Evolutionary conservation across 2,329 filamentous ascomycete species (phyloP), one percentile per base, ranked within the genome.

Genomic region (Metarhizium anisopliae): DNA sequence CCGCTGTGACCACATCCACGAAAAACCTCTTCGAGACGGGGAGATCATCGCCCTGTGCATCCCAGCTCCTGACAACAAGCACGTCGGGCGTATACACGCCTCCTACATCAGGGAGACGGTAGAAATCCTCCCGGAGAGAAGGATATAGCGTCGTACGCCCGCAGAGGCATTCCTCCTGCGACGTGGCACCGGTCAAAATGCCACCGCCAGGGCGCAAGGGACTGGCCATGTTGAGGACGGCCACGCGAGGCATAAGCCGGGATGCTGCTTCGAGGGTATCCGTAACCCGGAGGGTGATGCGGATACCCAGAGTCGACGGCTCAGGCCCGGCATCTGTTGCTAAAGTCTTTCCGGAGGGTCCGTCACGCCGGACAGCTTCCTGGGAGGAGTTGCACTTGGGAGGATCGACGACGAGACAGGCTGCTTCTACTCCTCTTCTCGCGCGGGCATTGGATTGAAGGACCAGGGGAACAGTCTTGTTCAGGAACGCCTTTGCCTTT

Each of bases 191-290:
- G 14, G 76, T 75, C 0, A 85, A 66, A 35, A 86, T 77, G 0
- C 83, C 84, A 7, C 83, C 83, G 13, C 84, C 84, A 0, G 83
- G 80, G 0, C 76, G 75, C 0, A 84, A 73, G 0, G 82, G 80
- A 0, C 82, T 86, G 0, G 82, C 82, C 82, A 86, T 85, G 65
- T 84, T 85, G 3, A 86, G 71, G 29, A 86, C 71, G 4, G 75
- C 80, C 1, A 82, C 73, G n/a, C 56, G 56, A 14, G 43, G 10
- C 2, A 35, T n/a, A 0, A 60, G 38, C 1, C 51, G 49, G 4
- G 49, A 54, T 0, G 82, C 82, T 1, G 78, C 80, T 2, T 73
- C 69, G 4, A 86, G 74, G 0, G 79, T 80, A 60, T 84, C 82
- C 13, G 73, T 70, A 2, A 73, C 67, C 25, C 74, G 66, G 6